A percentile compares a stretch with the other conserved stretches of the same genome.
phyloP scores from a whole-genome alignment of 2,329 filamentous ascomycete species.

The Colletotrichum brevisporum region DNA sequence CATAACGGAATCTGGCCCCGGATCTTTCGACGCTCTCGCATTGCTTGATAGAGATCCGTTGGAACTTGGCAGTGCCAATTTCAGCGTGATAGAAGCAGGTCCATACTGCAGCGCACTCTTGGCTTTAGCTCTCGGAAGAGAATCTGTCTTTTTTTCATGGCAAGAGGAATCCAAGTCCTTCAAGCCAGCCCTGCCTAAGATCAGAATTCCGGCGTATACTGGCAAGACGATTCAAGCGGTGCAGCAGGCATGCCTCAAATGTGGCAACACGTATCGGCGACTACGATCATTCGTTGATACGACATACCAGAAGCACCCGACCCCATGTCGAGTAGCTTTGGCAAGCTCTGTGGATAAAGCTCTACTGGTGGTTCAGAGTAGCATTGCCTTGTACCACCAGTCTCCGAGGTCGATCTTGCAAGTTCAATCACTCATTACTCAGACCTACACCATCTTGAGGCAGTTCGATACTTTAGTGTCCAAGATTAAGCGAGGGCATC shows the following conservation, averaged over 20 bases:
- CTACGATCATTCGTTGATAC: conserved; percentile 62
- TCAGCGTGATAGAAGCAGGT: conserved; percentile 61
- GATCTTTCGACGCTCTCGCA: conserved; percentile 76
- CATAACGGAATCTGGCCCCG: conserved; percentile 77
- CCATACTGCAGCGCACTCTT: conserved; percentile 72
- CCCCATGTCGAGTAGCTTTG: conserved; percentile 65
- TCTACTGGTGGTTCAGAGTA: conserved; percentile 63
- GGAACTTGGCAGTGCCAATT: conserved; percentile 52
- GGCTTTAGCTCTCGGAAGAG: conserved; percentile 77
- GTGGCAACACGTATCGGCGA: conserved; percentile 62
- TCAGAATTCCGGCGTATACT: conserved; percentile 71
- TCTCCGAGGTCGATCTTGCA: conserved; percentile 65
- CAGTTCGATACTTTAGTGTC: conserved; percentile 67
- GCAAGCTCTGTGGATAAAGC: conserved; percentile 64
- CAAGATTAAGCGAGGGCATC: conserved; percentile 57
- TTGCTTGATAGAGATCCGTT: conserved; percentile 57
- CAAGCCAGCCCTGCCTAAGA: conserved; percentile 57
- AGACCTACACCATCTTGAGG: conserved; percentile 62
- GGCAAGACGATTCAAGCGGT: conserved; percentile 62
- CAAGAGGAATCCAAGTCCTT: conserved; percentile 68
- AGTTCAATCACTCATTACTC: conserved; percentile 64
- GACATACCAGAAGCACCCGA: conserved; percentile 60
- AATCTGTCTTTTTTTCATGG: conserved; percentile 79
- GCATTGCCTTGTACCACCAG: conserved; percentile 60
- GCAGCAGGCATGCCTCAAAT: conserved; percentile 61